phyloP scores from a whole-genome alignment of 2,329 filamentous ascomycete genomes.

The Aspergillus quadricinctus region DNA sequence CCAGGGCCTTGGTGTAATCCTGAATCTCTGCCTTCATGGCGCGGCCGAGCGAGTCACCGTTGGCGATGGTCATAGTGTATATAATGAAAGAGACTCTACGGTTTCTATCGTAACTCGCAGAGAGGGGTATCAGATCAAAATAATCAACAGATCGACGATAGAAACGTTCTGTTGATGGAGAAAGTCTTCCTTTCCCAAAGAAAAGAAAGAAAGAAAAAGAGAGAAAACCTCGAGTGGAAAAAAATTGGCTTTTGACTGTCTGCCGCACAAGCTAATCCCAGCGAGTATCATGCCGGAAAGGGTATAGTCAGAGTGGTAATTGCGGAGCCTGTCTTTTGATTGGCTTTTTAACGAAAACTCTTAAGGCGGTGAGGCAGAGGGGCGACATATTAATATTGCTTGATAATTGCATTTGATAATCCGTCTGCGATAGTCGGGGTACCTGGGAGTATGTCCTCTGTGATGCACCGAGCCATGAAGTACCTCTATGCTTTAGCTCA shows the following conservation, averaged over 20 bases:
- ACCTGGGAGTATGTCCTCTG: neutral
- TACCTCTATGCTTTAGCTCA: neutral
- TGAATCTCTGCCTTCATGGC: conserved; percentile 54
- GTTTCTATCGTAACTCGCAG: conserved; percentile 21
- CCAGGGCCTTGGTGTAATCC: conserved; percentile 70
- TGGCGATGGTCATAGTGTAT: conserved; percentile 65
- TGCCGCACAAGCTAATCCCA: conserved; percentile 19
- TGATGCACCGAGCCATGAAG: neutral
- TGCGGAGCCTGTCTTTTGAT: conserved; percentile 10
- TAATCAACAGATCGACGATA: conserved; percentile 43
- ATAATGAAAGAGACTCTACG: conserved; percentile 28
- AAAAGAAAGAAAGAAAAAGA: conserved; percentile 45
- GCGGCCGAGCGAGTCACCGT: conserved; percentile 56
- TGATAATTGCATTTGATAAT: conserved; percentile 5
- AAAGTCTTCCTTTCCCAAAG: conserved; percentile 56
- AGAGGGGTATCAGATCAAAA: conserved; percentile 18
- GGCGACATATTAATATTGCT: conserved; percentile 6
- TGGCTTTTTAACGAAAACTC: conserved; percentile 28
- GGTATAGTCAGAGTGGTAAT: conserved; percentile 19
- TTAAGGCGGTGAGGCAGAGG: conserved; percentile 20
- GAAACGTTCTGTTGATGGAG: conserved; percentile 55
- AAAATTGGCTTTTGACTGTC: conserved; percentile 27
- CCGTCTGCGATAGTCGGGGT: neutral
- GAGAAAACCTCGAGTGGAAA: conserved; percentile 31
- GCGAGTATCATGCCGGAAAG: conserved; percentile 13